phyloP scores from a whole-genome alignment of 805 yeast species.

The Wickerhamiella brachini region DNA sequence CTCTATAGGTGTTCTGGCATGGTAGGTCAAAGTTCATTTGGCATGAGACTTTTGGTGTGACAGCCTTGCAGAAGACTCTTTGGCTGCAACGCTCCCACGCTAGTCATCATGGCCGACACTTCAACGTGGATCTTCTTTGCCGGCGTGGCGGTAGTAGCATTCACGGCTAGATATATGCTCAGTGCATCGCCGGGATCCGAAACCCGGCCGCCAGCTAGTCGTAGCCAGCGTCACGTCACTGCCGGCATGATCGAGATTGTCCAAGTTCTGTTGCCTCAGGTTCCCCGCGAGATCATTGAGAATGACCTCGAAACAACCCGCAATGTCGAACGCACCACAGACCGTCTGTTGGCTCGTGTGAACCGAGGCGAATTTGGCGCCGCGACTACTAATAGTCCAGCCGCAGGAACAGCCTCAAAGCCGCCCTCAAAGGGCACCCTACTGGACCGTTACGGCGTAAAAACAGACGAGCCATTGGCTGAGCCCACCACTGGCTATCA shows the following conservation, averaged over 20 bases:
- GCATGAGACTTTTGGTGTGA: no score
- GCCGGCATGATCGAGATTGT: constrained; percentile 69
- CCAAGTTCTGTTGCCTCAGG: constrained; percentile 63
- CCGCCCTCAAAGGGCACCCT: constrained; percentile 8
- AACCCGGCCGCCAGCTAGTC: background rate
- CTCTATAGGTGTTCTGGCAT: no score
- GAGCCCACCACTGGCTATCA: constrained; percentile 26
- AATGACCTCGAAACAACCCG: constrained; percentile 53
- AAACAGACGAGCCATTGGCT: constrained; percentile 12
- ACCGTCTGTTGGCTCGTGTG: constrained; percentile 49
- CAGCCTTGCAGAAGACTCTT: no score
- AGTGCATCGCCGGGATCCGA: background rate
- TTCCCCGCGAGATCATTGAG: constrained; percentile 56
- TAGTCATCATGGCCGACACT: constrained; percentile 14
- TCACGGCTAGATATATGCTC: constrained; percentile 7
- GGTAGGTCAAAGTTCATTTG: no score
- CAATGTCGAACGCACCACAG: constrained; percentile 68
- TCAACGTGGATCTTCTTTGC: constrained; percentile 14
- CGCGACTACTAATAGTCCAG: no score
- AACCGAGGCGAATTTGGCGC: constrained; percentile 31
- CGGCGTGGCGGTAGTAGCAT: constrained; percentile 12
- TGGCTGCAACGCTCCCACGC: background rate
- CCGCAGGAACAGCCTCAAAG: constrained; percentile 16
- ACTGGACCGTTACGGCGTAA: constrained; percentile 33
- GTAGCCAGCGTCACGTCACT: constrained; percentile 21